Evolutionary conservation across 805 yeast genomes (phyloP).

Genomic region (Starmerella asiatica): DNA sequence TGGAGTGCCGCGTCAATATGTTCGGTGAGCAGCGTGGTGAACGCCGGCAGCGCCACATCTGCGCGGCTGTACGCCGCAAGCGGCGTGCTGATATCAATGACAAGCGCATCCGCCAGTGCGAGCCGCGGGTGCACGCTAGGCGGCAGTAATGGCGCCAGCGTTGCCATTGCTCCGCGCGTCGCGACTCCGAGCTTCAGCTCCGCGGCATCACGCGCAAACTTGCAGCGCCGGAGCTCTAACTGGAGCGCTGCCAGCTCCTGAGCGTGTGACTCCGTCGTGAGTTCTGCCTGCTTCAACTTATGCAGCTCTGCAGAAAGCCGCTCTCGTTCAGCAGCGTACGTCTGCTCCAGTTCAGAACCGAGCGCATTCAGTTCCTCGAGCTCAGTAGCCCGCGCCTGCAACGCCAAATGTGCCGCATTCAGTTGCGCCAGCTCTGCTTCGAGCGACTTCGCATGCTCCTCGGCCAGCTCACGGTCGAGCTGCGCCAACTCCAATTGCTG

Average conservation of each 20-base stretch:
- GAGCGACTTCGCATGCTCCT: constrained; percentile 26
- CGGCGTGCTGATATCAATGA: no score
- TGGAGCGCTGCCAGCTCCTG: constrained; percentile 1
- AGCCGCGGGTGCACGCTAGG: no score
- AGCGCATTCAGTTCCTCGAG: constrained; percentile 11
- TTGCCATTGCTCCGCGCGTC: not conserved
- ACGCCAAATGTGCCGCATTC: constrained; percentile 16
- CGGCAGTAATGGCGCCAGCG: constrained; percentile 2
- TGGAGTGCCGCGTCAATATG: no score
- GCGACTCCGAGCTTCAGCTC: constrained; percentile 3
- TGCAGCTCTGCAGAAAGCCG: not conserved
- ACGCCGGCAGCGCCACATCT: no score
- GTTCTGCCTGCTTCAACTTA: not conserved
- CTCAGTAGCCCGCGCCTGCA: constrained; percentile 14
- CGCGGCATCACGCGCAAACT: constrained; percentile 4
- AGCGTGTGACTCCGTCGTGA: not conserved
- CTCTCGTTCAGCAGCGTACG: constrained; percentile 5
- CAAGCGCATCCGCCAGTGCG: no score
- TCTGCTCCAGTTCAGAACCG: constrained; percentile 11
- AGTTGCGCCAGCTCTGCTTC: constrained; percentile 20
- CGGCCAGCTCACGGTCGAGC: constrained; percentile 29
- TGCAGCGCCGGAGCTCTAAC: constrained; percentile 2
- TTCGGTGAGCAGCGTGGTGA: no score
- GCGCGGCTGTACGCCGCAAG: no score
- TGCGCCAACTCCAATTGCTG: constrained; percentile 24